Evolutionary conservation across 2,329 filamentous ascomycete species (phyloP).

Genomic region (Periconia sp.): DNA sequence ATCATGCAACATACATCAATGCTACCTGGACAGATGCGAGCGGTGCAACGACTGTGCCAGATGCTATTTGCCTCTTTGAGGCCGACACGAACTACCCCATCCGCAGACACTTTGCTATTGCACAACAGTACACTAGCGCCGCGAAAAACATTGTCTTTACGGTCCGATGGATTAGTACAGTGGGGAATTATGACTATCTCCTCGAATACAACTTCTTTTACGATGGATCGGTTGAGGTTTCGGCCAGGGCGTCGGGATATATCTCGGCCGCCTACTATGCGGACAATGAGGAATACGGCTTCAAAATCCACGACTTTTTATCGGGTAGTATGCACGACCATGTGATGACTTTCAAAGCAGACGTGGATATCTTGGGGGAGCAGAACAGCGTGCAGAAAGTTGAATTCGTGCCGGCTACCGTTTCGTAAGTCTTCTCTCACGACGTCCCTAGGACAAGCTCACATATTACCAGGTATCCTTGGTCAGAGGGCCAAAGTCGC

Average conservation of each 20-base stretch:
- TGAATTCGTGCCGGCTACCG: slow-evolving; percentile 50
- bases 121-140: slow-evolving; percentile 31
- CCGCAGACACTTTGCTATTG: slow-evolving; percentile 32
- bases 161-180: slow-evolving; percentile 56
- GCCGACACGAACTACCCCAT: slow-evolving; percentile 35
- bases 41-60: slow-evolving; percentile 50
- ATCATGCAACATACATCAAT: slow-evolving; percentile 59
- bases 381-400: slow-evolving; percentile 44
- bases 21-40: slow-evolving; percentile 48
- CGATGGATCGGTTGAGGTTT: slow-evolving; percentile 33
- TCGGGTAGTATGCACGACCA: slow-evolving; percentile 47
- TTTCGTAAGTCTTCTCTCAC: slow-evolving; percentile 29
- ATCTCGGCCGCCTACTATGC: slow-evolving; percentile 33
- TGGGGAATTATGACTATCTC: slow-evolving; percentile 49
- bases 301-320: slow-evolving; percentile 46
- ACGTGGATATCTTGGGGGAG: slow-evolving; percentile 46
- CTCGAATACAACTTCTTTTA: slow-evolving; percentile 36
- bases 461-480: slow-evolving; percentile 48
- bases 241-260: slow-evolving; percentile 35
- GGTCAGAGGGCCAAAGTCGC: slow-evolving; percentile 56
- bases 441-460: background rate
- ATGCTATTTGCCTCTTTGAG: slow-evolving; percentile 56
- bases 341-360: slow-evolving; percentile 51
- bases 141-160: slow-evolving; percentile 47
- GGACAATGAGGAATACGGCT: slow-evolving; percentile 42